A percentile compares a stretch with the other conserved stretches of the same genome.
Conservation (phyloP, 2,329 filamentous ascomycete species). For the Leptoxyphium fumago region DNA sequence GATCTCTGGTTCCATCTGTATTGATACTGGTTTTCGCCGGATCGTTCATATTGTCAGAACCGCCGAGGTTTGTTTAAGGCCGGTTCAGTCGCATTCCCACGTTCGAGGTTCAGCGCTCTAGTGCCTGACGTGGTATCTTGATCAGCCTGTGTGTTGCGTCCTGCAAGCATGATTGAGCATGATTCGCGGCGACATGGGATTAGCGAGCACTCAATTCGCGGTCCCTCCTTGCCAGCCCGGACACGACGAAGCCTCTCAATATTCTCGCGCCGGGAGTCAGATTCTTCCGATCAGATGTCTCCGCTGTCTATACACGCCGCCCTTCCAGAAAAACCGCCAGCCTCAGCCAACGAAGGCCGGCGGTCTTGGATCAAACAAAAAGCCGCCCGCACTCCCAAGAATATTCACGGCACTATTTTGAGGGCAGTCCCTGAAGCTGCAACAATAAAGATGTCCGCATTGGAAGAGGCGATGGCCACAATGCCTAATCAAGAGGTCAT, state of each 20-base stretch:
- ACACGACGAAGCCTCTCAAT: slow-evolving; percentile 20
- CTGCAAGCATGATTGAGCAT: too few species aligned
- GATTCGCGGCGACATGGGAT: too few species aligned
- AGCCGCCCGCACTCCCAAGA: not conserved
- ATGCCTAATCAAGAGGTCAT: slow-evolving; percentile 27
- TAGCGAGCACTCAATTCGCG: not conserved
- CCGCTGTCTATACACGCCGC: not conserved
- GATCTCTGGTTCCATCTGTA: too few species aligned
- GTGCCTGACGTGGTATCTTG: too few species aligned
- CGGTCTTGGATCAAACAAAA: slow-evolving; percentile 1
- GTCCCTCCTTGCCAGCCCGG: not conserved
- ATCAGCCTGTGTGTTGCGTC: too few species aligned
- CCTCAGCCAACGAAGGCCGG: not conserved
- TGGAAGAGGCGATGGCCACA: slow-evolving; percentile 24
- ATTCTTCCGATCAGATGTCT: slow-evolving; percentile 10
- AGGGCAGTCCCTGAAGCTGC: slow-evolving; percentile 18
- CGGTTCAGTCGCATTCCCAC: too few species aligned
- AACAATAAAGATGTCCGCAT: slow-evolving; percentile 15
- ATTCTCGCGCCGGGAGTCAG: slow-evolving; percentile 21
- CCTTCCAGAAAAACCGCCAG: not conserved
- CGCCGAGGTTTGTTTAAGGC: too few species aligned
- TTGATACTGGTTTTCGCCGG: too few species aligned
- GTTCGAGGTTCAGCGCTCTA: too few species aligned
- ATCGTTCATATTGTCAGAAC: too few species aligned
- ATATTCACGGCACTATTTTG: slow-evolving; percentile 14